Evolutionary conservation across 2,329 filamentous ascomycete species (phyloP), one percentile per base, ranked within the genome.

Genomic region (Colletotrichum sansevieriae): DNA sequence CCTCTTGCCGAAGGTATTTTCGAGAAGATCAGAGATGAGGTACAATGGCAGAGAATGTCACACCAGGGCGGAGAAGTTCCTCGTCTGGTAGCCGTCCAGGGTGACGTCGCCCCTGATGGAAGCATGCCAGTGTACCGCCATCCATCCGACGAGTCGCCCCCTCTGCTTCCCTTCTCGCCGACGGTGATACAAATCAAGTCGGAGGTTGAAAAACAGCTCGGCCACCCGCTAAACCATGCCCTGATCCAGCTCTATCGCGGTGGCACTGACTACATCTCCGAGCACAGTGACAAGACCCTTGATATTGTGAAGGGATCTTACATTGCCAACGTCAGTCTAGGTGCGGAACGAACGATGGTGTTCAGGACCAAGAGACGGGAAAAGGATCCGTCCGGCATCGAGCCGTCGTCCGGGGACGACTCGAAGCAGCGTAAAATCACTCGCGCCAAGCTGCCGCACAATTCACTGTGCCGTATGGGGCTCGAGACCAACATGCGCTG

Each of bases 281-380:
- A 99, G 77, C 96, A 99, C 76, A 97, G 94, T 44, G 96, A 99
- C 78, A 99, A 99, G 81, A 97, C 95, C 0, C 84, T 99, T 25
- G 96, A 99, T 77, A 96, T 99, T 65, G 90, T 89, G 12, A 88
- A 87, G 29, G 90, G 86, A 4, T 96, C 92, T 25, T 95, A 86
- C 68, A 97, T 99, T 72, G 94, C 95, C 72, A 99, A 98, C 76
- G 89, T 97, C 57, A 97, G 94, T 72, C 86, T 98, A n/a, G 96
- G 96, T 1, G 95, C 95, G 0, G 91, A 97, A 80, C 87, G 96
- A 61, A 95, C 90, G 2, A 98, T 98, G 95, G 87, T 92, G 0
- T 87, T 99, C 41, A 90, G 96, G 59, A 95, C 92, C 11, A 97
- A 97, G 81, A 91, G 92, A 70, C 77, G 76, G 46, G 81, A 82